Evolutionary conservation across 73 alveolate species (phyloP), one percentile per base, ranked within the genome.

Genomic region (Paramecium sonneborni): DNA sequence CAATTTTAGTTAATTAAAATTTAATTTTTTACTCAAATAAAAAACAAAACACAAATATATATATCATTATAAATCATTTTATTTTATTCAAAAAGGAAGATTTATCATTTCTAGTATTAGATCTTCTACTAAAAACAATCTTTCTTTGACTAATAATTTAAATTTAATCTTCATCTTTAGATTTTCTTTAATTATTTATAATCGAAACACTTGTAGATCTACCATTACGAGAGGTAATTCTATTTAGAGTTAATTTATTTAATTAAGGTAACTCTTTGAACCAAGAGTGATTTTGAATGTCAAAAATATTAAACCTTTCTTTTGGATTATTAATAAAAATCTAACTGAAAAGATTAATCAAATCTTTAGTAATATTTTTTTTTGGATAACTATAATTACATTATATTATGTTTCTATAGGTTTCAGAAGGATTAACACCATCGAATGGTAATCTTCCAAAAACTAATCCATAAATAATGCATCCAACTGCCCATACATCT

Each of bases 401-500:
- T 52, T 72, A 46, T 7, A 76, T 18, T 3, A 86, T 86, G 23
- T 86, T 86, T 41, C 37, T 15, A 32, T 57, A 37, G 12, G 62
- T 86, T 38, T 86, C 87, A 28, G 46, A 57, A 8, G 62, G 88
- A 62, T 28, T 86, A 32, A 9, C 44, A 8, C 93, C 93, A 86
- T 62, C 72, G 23, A 86, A 86, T 14, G 93, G 93, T 18, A 86
- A 34, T 14, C 44, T 30, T 21, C 93, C 93, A 30, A 24, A 35
- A 5, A 86, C 93, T 5, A 86, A 21, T 3, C 62, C 85, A 76
- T 37, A 86, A 21, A 86, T 57, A 15, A 86, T 86, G 9, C 52
- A 48, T 57, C 93, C 93, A 21, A 86, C 69, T n/a, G 88, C 85
- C 93, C 93, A 86, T 5, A 86, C 72, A 86, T 86, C 93, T 32